Evolutionary conservation across 2,329 filamentous ascomycete genomes (phyloP), one percentile per base, ranked within the genome.

Genomic region (Claviceps arundinis): DNA sequence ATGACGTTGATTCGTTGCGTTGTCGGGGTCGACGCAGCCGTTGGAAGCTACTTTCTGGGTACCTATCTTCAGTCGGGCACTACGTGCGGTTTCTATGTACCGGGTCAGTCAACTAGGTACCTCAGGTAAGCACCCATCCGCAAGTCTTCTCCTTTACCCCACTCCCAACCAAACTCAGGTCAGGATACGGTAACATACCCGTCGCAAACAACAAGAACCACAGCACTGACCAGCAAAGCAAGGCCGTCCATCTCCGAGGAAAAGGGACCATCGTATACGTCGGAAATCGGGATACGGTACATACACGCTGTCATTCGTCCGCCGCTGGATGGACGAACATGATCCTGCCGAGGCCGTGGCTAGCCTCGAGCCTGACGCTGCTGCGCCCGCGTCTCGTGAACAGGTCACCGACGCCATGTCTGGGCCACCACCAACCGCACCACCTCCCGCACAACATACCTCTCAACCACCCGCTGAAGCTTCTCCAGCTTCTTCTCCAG

Each of bases 281-380:
- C n/a, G 9, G 16, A 3, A 3, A 41, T 16, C 37, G 19, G 24
- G 4, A 8, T 14, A 16, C 24, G 40, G 47, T 24, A 37, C 11
- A 51, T 8, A 40, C 34, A 9, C 26, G 17, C 37, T 41, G 14
- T 40, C 43, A 14, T 34, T 24, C n/a, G 43, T 11, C 44, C 13
- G 40, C 46, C 44, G 46, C 48, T 45, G 42, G 24, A 58, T 58
- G 56, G 56, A 57, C 44, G 55, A 48, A 46, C 46, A 54, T 48
- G 50, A 57, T 45, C 4, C 47, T 47, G 44, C 48, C 19, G 51
- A 43, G 41, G 50, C 44, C 43, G 48, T 47, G 30, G 41, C 53
- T 52, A 50, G 54, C 57, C 49, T 51, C 50, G 51, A 48, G 45
- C 46, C 52, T 52, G 47, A 42, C 30, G 51, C 45, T 16, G 30